phyloP scores from a whole-genome alignment of 179 eudicot species.

The Carnegiea gigantea region DNA sequence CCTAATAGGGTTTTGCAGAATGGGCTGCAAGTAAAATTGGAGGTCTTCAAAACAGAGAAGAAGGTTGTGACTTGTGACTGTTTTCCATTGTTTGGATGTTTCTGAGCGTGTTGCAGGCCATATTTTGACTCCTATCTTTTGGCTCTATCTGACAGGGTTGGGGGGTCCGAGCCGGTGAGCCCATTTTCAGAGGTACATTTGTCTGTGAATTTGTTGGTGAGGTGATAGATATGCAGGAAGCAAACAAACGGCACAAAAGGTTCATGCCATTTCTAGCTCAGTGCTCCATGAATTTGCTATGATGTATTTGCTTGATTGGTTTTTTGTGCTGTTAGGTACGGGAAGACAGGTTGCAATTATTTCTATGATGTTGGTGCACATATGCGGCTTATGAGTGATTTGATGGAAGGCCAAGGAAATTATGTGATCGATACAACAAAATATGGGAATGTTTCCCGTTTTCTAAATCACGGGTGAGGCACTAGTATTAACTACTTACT shows the following conservation, averaged over 20 bases:
- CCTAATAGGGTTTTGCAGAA: slow-evolving; percentile 92
- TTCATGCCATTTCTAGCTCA: slow-evolving; percentile 24
- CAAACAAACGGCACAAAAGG: slow-evolving; percentile 69
- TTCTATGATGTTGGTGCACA: slow-evolving; percentile 57
- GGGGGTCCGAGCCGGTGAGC: slow-evolving; percentile 81
- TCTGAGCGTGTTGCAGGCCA: slow-evolving; percentile 4
- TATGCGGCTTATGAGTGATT: slow-evolving; percentile 45
- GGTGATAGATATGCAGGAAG: slow-evolving; percentile 71
- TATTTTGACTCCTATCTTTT: slow-evolving; percentile 13
- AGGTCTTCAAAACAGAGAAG: slow-evolving; percentile 76
- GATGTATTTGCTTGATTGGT: background rate
- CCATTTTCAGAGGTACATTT: slow-evolving; percentile 70
- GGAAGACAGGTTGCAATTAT: slow-evolving; percentile 55
- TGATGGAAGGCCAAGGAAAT: slow-evolving; percentile 53
- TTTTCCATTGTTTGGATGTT: background rate
- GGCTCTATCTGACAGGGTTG: slow-evolving; percentile 62
- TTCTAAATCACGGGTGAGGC: slow-evolving; percentile 90
- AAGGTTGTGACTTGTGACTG: slow-evolving; percentile 47
- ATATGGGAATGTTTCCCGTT: slow-evolving; percentile 88
- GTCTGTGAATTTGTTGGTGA: slow-evolving; percentile 89
- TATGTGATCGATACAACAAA: slow-evolving; percentile 69
- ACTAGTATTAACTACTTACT: slow-evolving; percentile 5
- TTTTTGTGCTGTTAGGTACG: slow-evolving; percentile 43
- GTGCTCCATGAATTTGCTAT: background rate
- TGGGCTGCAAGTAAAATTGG: slow-evolving; percentile 70